Evolutionary conservation across 768 basidiomycete species (phyloP).

Genomic region (Leccinum olivaceopallidum): DNA sequence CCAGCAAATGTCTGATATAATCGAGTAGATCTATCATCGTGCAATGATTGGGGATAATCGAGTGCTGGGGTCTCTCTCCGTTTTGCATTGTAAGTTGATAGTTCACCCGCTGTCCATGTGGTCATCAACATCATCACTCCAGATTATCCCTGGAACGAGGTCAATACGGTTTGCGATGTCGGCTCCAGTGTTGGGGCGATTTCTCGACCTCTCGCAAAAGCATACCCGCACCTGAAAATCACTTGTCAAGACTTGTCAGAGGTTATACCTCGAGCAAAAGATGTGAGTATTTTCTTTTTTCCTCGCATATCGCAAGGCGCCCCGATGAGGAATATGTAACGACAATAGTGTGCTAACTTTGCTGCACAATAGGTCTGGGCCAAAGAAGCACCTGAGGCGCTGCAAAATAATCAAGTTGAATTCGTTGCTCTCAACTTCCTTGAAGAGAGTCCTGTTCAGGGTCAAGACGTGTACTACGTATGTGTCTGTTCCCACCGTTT

Average conservation of each 20-base stretch:
- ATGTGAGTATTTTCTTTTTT: not conserved
- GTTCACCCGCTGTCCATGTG: too few relatives aligned
- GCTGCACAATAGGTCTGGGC: not conserved
- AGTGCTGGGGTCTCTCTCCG: conserved; percentile 20
- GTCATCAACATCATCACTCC: not conserved
- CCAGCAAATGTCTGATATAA: too few relatives aligned
- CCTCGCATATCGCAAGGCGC: not conserved
- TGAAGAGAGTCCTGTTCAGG: not conserved
- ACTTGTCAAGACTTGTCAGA: not conserved
- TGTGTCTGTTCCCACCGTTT: not conserved
- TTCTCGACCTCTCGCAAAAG: not conserved
- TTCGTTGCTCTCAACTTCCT: not conserved
- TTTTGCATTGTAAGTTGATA: not conserved
- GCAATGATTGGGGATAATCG: conserved; percentile 22
- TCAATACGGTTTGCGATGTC: not conserved
- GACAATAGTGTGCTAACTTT: not conserved
- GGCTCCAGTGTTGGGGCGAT: not conserved
- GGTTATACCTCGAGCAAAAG: not conserved
- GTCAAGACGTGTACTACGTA: not conserved
- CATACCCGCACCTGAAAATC: not conserved
- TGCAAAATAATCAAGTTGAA: conserved; percentile 14
- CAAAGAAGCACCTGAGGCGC: not conserved
- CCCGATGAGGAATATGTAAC: not conserved
- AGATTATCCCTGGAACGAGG: not conserved
- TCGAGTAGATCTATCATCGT: conserved; percentile 20